These are phyloP conservation scores for Candida palmyrensis DNA, from an alignment of 805 yeast species.

Conservation along the genomic window DNA sequence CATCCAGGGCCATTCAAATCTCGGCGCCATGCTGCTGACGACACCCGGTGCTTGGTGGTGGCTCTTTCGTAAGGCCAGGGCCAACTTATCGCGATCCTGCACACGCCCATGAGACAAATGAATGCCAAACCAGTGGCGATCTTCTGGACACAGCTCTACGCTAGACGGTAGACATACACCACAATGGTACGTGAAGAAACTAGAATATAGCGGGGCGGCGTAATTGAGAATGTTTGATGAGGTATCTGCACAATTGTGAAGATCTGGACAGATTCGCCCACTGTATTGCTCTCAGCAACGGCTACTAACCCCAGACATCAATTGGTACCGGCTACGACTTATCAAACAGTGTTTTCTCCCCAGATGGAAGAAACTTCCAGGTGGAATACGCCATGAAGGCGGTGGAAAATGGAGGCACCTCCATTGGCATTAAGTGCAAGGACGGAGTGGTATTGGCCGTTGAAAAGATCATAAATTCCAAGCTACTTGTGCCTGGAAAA, in stretches of 20 bases:
- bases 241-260: too few species aligned
- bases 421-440: constrained; percentile 84
- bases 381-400: constrained; percentile 98
- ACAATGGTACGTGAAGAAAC: constrained; percentile 1
- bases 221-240: too few species aligned
- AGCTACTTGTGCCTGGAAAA: constrained; percentile 81
- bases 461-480: constrained; percentile 86
- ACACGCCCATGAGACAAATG: not conserved
- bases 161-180: not conserved
- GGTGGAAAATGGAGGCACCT: constrained; percentile 95
- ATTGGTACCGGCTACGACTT: constrained; percentile 99
- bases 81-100: too few species aligned
- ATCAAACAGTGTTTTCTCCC: constrained; percentile 91
- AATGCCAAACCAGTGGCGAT: constrained; percentile 1
- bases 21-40: constrained; percentile 25
- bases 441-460: constrained; percentile 97
- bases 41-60: too few species aligned
- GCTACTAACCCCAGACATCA: constrained; percentile 51
- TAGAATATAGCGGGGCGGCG: too few species aligned
- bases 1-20: constrained; percentile 44
- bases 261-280: too few species aligned
- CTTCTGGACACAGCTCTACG: too few species aligned
- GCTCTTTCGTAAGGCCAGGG: too few species aligned
- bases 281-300: constrained; percentile 2
- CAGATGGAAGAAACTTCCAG: constrained; percentile 93